phyloP scores from a whole-genome alignment of 2,329 filamentous ascomycete species.

The Sporothrix phasma region DNA sequence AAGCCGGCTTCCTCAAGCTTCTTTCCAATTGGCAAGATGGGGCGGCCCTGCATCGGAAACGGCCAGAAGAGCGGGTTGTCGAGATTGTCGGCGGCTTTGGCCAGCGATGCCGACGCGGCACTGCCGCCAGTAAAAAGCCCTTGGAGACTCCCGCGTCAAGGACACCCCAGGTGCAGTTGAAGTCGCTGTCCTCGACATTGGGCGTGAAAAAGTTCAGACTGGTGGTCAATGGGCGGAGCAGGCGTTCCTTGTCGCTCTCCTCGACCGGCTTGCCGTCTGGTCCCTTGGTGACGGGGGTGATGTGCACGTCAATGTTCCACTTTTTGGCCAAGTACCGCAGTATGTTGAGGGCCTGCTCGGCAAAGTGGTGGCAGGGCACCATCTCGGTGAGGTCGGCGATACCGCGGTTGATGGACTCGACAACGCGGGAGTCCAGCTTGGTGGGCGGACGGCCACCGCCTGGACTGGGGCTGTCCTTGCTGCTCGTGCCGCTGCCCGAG shows the following conservation, averaged over 20 bases:
- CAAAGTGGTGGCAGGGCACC: constrained; percentile 51
- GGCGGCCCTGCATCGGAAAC: constrained; percentile 49
- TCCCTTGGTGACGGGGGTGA: constrained; percentile 22
- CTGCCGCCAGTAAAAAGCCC: constrained; percentile 1
- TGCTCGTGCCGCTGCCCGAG: not conserved
- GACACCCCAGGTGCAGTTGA: constrained; percentile 37
- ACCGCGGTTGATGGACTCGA: constrained; percentile 40
- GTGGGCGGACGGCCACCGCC: not conserved
- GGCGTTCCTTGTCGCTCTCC: not conserved
- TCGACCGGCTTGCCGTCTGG: not conserved
- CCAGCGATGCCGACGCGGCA: constrained; percentile 7
- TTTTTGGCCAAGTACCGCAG: constrained; percentile 47
- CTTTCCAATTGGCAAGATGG: constrained; percentile 39
- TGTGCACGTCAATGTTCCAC: constrained; percentile 47
- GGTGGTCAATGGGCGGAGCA: constrained; percentile 37
- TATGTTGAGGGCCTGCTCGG: constrained; percentile 51
- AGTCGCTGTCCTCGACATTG: constrained; percentile 38
- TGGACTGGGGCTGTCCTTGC: not conserved
- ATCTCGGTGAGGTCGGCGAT: constrained; percentile 51
- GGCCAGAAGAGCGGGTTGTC: constrained; percentile 52
- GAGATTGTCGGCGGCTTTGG: constrained; percentile 27
- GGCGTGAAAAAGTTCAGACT: constrained; percentile 50
- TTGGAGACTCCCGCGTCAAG: constrained; percentile 4
- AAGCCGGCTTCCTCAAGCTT: constrained; percentile 45
- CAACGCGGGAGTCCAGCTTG: constrained; percentile 30